phyloP scores from a whole-genome alignment of 1,284 basidiomycete genomes.

The Crucibulum cyathiforme region DNA sequence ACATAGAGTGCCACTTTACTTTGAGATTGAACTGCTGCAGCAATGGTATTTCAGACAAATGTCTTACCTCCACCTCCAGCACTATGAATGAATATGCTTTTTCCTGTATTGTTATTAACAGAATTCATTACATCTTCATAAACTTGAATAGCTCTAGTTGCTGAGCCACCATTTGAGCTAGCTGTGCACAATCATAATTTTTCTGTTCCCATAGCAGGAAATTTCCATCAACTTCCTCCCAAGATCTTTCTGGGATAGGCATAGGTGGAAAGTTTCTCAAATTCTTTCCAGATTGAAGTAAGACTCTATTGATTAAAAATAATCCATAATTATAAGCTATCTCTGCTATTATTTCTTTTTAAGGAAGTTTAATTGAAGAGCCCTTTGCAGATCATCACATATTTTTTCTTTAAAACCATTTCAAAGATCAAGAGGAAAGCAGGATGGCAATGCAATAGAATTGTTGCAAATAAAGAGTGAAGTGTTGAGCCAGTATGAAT shows the following conservation, averaged over 20 bases:
- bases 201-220: conserved; percentile 40
- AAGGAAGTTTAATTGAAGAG: conserved; percentile 10
- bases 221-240: conserved; percentile 23
- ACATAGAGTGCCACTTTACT: conserved; percentile 44
- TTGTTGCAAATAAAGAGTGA: conserved; percentile 41
- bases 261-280: conserved; percentile 22
- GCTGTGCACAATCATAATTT: conserved; percentile 27
- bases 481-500: conserved; percentile 44
- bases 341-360: conserved; percentile 9
- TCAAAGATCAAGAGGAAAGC: conserved; percentile 39
- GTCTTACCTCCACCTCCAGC: conserved; percentile 16
- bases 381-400: conserved; percentile 41
- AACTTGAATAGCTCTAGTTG: conserved; percentile 34
- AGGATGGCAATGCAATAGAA: conserved; percentile 39
- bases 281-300: conserved; percentile 14
- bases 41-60: conserved; percentile 13
- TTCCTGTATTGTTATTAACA: conserved; percentile 16
- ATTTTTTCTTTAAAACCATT: conserved; percentile 29
- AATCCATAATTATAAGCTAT: conserved; percentile 33
- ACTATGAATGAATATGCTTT: conserved; percentile 9
- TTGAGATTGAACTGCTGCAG: conserved; percentile 4
- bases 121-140: conserved; percentile 33
- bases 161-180: conserved; percentile 3
- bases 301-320: conserved; percentile 20
- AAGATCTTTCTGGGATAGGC: conserved; percentile 13